Conservation (phyloP, 352 stramenopile genomes). For the Phytophthora rubi region DNA sequence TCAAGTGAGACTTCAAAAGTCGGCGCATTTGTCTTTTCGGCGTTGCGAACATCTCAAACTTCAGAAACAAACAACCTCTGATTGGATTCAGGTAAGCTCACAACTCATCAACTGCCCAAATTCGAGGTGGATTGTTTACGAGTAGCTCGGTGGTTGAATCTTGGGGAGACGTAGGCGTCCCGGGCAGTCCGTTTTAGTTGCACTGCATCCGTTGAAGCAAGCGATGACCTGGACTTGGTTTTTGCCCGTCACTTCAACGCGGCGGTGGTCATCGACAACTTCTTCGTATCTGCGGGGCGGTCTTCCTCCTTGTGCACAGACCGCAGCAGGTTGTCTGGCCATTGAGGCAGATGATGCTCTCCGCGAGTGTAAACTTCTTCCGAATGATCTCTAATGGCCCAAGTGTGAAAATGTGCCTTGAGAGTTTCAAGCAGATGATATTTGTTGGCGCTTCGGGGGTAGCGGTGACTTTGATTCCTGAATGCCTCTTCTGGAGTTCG, state of each 20-base stretch:
- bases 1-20: no score
- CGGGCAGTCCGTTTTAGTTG: not conserved
- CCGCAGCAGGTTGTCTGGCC: not conserved
- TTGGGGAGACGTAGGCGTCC: not conserved
- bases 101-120: not conserved
- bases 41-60: no score
- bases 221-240: conserved; percentile 4
- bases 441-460: no score
- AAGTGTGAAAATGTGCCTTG: no score
- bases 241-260: conserved; percentile 7
- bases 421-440: no score
- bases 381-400: no score
- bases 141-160: not conserved
- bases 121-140: not conserved
- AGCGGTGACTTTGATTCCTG: no score
- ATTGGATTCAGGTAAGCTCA: not conserved
- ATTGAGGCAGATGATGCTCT: not conserved
- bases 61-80: not conserved
- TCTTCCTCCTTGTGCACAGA: not conserved
- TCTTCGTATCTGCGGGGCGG: not conserved
- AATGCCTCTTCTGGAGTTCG: no score
- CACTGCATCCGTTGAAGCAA: conserved; percentile 3
- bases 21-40: no score
- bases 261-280: conserved; percentile 13
- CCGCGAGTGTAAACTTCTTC: not conserved